Conservation (phyloP, 352 stramenopile genomes). For the Pythium rishiriense region DNA sequence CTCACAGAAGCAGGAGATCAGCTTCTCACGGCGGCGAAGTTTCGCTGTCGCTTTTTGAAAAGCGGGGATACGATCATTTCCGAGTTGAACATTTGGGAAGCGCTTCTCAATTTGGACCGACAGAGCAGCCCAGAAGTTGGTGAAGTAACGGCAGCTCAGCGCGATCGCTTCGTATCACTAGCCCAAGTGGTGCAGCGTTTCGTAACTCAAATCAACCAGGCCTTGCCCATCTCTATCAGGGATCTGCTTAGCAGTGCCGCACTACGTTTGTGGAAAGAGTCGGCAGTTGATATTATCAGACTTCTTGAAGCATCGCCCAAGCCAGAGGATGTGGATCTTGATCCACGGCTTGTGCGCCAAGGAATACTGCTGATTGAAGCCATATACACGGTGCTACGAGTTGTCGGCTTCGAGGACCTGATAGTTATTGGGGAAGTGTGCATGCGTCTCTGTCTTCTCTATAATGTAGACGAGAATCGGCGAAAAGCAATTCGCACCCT, state of each 20-base stretch:
- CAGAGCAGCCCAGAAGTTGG: background rate
- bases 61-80: background rate
- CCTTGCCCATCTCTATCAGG: background rate
- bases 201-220: background rate
- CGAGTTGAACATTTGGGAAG: slow-evolving; percentile 10
- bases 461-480: slow-evolving; percentile 31
- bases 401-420: slow-evolving; percentile 51
- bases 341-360: background rate
- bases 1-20: background rate
- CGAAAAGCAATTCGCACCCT: slow-evolving; percentile 39
- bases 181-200: background rate
- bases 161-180: background rate
- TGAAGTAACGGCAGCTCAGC: background rate
- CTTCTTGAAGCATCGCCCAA: slow-evolving; percentile 31
- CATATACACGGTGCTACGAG: slow-evolving; percentile 42
- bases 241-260: slow-evolving; percentile 2
- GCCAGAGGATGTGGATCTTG: slow-evolving; percentile 1
- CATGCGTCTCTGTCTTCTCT: slow-evolving; percentile 39
- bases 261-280: slow-evolving; percentile 36
- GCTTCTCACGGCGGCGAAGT: background rate
- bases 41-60: background rate
- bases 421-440: slow-evolving; percentile 47
- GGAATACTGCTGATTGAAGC: slow-evolving; percentile 32
- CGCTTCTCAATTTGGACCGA: slow-evolving; percentile 11
- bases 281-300: slow-evolving; percentile 28